Evolutionary conservation across 257 asterid genomes (phyloP), one percentile per base, ranked within the genome.

Genomic region (Fraxinus anomala): DNA sequence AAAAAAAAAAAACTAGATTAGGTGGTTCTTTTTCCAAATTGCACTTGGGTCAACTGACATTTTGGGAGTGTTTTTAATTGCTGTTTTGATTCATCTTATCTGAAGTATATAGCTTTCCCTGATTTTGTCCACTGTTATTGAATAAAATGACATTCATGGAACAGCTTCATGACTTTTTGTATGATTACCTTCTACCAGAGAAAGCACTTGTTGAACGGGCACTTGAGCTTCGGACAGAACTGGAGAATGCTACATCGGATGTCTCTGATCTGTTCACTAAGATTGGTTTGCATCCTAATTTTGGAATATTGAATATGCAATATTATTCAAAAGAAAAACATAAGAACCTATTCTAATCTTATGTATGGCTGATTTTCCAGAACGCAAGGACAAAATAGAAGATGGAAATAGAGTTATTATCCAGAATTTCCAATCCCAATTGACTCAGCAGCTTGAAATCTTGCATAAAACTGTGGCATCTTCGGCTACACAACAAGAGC

Each of bases 321-420:
- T 12, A 11, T 26, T 23, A 63, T 54, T 76, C 54, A 66, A 34
- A 28, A 36, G 30, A 23, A 61, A 5, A 28, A 26, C 44, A 73
- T 34, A 47, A 34, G 73, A 68, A 77, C 70, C 69, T 31, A 51
- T 59, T 74, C 78, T 83, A 70, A 81, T 28, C 44, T 78, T 3
- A 54, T 73, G 42, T 56, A 44, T 49, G 56, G 8, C 31, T 80
- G 54, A 70, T 80, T 30, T 82, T 86, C 51, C 94, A 96, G 99
- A 93, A 77, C 96, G 91, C 88, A 93, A 92, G 89, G 97, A 92
- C 87, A 92, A 92, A 85, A 90, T 93, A 73, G 98, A 96, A 88
- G 94, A 93, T 72, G 98, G 82, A 54, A 96, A 96, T 83, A 87
- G 89, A 89, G 81, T 85, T 83, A 96, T 92, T 69, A 78, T 96